Conservation (phyloP, 2,329 filamentous ascomycete genomes). For the Hypoxylon sp. region DNA sequence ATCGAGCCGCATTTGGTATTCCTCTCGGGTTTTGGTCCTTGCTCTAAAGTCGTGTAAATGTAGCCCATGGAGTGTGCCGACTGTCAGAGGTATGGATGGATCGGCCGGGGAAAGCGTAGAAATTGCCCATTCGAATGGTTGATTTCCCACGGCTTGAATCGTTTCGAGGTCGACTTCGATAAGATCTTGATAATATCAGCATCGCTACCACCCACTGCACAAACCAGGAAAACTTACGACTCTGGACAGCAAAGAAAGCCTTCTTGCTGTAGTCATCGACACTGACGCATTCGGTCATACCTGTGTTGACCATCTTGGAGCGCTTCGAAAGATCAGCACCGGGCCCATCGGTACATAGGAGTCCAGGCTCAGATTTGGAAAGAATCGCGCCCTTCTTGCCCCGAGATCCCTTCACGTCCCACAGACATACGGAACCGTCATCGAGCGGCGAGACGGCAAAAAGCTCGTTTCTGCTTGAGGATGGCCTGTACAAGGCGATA, state of each 20-base stretch:
- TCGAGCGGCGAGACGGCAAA: conserved; percentile 79
- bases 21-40: conserved; percentile 44
- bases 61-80: conserved; percentile 82
- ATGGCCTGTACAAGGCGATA: conserved; percentile 70
- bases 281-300: conserved; percentile 82
- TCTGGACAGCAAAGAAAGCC: conserved; percentile 83
- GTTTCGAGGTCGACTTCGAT: conserved; percentile 84
- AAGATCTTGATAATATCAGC: conserved; percentile 56
- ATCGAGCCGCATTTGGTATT: conserved; percentile 51
- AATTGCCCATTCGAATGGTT: conserved; percentile 81
- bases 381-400: conserved; percentile 68
- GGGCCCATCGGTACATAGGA: conserved; percentile 67
- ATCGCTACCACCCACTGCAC: not conserved
- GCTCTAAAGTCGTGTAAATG: conserved; percentile 81
- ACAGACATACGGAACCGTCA: conserved; percentile 86
- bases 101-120: conserved; percentile 79
- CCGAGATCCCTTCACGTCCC: conserved; percentile 73
- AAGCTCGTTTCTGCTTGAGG: conserved; percentile 58
- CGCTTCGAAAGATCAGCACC: conserved; percentile 54
- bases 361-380: conserved; percentile 69
- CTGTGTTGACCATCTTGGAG: conserved; percentile 73
- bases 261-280: conserved; percentile 72
- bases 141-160: conserved; percentile 71
- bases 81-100: conserved; percentile 74
- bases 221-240: conserved; percentile 57